Evolutionary conservation across 2,329 filamentous ascomycete species (phyloP), one percentile per base, ranked within the genome.

Genomic region (Emericellopsis atlantica): DNA sequence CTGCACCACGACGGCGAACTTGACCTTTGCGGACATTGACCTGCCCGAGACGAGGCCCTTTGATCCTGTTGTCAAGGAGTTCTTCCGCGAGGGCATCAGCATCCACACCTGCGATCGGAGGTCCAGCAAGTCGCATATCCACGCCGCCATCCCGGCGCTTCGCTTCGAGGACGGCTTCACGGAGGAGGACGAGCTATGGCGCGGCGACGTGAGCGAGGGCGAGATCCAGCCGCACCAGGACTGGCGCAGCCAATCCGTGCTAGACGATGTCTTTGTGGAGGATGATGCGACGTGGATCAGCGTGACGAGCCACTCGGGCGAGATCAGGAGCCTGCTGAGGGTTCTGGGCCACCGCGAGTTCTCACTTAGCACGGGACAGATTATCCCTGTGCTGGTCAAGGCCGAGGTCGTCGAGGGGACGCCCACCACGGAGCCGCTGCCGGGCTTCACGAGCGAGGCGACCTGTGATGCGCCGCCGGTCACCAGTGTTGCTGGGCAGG

Each of bases 101-200:
- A 72, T 77, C 34, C 81, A 84, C 52, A 83, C 79, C 0, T 86
- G 81, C 53, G 77, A 85, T 56, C 67, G 72, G 24, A 67, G 81
- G 9, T 71, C 69, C 18, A 70, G 59, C 48, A 71, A 66, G 50
- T 65, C 68, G 1, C 66, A 67, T 43, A 77, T 84, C 45, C 57
- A 60, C 14, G 45, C 58, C 3, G 60, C 66, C 4, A 74, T 76
- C 38, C 76, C 76, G 0, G 53, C 48, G 1, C 79, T 70, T 51
- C 49, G 48, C 5, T 73, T 84, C 38, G 81, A 84, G 56, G 53
- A 59, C 1, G 75, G 73, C 0, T 84, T 86, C 49, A 53, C 65
- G 0, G 79, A 84, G 52, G 36, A 67, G 2, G 68, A 72, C 44
- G 48, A 58, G 47, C 57, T 70, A 12, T 72, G 68, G 67, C 60